Conservation (phyloP, 768 basidiomycete genomes). For the Tremella fuciformis region DNA sequence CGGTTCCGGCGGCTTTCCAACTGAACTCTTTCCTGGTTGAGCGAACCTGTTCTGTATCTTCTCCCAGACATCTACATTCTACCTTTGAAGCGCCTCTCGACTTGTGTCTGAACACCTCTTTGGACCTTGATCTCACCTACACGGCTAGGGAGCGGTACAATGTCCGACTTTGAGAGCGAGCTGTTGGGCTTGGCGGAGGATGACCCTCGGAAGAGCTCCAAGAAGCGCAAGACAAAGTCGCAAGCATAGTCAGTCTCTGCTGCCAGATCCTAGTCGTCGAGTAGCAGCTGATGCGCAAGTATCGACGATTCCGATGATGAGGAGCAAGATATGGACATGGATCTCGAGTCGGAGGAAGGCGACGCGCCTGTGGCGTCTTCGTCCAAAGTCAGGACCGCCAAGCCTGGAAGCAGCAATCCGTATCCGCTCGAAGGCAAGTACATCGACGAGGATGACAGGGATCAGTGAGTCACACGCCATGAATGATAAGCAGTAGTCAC, state of each 20-base stretch:
- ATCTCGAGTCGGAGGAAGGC: constrained; percentile 27
- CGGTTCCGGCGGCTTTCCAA: too few species aligned
- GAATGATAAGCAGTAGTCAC: not conserved
- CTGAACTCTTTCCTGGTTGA: too few species aligned
- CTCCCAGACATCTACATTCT: too few species aligned
- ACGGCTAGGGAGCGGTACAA: constrained; percentile 4
- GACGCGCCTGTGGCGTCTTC: constrained; percentile 12
- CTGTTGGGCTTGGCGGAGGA: constrained; percentile 51
- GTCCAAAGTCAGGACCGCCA: constrained; percentile 43
- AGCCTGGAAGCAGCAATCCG: constrained; percentile 56
- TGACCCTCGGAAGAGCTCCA: constrained; percentile 28
- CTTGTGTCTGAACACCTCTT: too few species aligned
- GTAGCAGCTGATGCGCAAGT: constrained; percentile 9
- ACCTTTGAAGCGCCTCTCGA: too few species aligned
- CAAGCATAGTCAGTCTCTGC: constrained; percentile 28
- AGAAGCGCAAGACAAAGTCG: constrained; percentile 32
- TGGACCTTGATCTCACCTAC: too few species aligned
- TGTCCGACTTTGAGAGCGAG: constrained; percentile 51
- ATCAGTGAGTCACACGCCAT: constrained; percentile 60
- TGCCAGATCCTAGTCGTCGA: not conserved
- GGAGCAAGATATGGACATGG: constrained; percentile 46
- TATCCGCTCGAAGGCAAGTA: constrained; percentile 93
- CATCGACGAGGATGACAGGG: constrained; percentile 75
- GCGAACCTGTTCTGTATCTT: too few species aligned
- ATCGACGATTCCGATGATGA: constrained; percentile 55